Base-by-base conservation (phyloP, 768 basidiomycete species). In the Trametes cubensis region DNA sequence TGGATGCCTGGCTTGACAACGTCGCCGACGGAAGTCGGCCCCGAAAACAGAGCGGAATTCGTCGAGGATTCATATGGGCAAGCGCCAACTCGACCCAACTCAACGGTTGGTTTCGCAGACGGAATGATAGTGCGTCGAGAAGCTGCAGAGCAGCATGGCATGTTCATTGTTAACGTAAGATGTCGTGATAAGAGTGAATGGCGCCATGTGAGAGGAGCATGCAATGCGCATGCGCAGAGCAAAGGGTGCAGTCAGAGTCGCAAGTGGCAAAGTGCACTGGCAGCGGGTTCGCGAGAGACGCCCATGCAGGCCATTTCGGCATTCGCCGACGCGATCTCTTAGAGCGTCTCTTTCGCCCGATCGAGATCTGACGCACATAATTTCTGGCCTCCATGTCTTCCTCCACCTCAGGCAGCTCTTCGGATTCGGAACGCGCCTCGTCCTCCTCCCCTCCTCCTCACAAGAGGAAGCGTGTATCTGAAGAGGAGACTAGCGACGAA, bases 341-440 rank as follows among this genome's bases (percentile, higher is more conserved):
- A 14, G 25, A n/a, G 28, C 23, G 28, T 17, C 51, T 38, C 20
- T 25, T 10, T 15, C 3, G 45, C 25, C 58, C 49, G 58, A 59
- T 59, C 49, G 58, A 51, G 58, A 59, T 59, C 58, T 59, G 6
- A 28, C 28, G 26, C 48, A 15, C 58, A 59, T 30, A 59, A 59
- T 59, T 59, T 59, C 58, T 59, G 58, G 58, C 58, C 40, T 51
- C 55, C 58, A 67, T 64, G 62, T 67, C 66, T 38, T 65, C 64
- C 38, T 64, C 65, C 14, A 51, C 64, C 34, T 60, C 64, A 23
- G 57, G 51, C 56, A 58, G 60, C 47, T 42, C 58, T 25, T 67
- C 65, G 15, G 65, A 57, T 18, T 66, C 66, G 38, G 62, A 66
- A 50, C 55, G 49, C 26, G 56, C 65, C 42, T 51, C 51, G 30